Conservation (phyloP, 768 basidiomycete genomes). For the Kwoniella europaea region DNA sequence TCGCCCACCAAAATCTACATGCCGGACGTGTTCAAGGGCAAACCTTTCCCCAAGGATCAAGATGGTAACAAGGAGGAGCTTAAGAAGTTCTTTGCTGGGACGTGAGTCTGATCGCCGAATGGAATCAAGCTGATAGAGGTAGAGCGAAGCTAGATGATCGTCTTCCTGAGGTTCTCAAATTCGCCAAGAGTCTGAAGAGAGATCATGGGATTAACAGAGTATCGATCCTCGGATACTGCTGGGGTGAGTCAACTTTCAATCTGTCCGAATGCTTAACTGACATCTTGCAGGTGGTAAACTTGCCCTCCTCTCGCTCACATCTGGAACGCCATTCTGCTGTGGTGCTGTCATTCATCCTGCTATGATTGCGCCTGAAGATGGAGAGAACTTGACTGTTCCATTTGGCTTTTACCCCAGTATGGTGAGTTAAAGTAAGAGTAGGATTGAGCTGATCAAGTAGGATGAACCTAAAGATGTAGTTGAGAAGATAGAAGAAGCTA, state of each 20-base stretch:
- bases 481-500: slow-evolving; percentile 63
- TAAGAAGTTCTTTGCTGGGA: slow-evolving; percentile 67
- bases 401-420: slow-evolving; percentile 59
- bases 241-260: slow-evolving; percentile 32
- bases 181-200: slow-evolving; percentile 59
- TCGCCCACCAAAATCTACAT: slow-evolving; percentile 65
- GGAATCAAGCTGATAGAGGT: neutral
- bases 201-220: slow-evolving; percentile 61
- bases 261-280: slow-evolving; percentile 12
- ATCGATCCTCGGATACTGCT: slow-evolving; percentile 61
- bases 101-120: slow-evolving; percentile 39
- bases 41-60: slow-evolving; percentile 66
- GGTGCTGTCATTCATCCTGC: slow-evolving; percentile 62
- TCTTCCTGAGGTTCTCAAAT: slow-evolving; percentile 66
- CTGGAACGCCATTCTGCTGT: slow-evolving; percentile 57
- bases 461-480: slow-evolving; percentile 50
- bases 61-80: slow-evolving; percentile 64
- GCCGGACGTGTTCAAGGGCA: slow-evolving; percentile 70
- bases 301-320: slow-evolving; percentile 43
- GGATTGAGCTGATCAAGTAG: slow-evolving; percentile 10
- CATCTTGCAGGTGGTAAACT: slow-evolving; percentile 59
- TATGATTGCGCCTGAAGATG: slow-evolving; percentile 46
- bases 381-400: slow-evolving; percentile 42
- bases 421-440: slow-evolving; percentile 38
- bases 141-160: slow-evolving; percentile 58